Percentiles rank a stretch among this genome's conserved stretches.
Conservation (phyloP, 345 rosid species). For the Citrus glauca region DNA sequence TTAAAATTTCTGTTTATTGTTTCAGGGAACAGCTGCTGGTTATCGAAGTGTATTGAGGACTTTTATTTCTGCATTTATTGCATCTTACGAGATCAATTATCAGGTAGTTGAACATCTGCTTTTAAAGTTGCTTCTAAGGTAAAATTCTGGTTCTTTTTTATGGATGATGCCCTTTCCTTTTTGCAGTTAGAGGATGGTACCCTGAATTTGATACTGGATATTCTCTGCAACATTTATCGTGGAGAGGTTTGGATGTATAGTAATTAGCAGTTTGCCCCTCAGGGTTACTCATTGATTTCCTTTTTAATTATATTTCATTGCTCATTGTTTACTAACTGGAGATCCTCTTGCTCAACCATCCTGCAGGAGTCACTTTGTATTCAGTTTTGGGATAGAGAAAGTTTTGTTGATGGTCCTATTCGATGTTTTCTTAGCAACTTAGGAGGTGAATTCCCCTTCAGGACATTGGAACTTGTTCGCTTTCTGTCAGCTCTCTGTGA, state of each 20-base stretch:
- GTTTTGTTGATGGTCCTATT: slow-evolving; percentile 92
- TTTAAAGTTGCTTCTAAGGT: slow-evolving; percentile 6
- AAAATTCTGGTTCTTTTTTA: slow-evolving; percentile 5
- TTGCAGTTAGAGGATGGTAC: slow-evolving; percentile 68
- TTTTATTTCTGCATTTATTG: slow-evolving; percentile 86
- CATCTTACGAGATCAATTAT: slow-evolving; percentile 83
- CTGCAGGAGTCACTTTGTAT: slow-evolving; percentile 87
- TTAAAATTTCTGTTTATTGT: not conserved
- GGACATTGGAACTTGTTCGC: slow-evolving; percentile 66
- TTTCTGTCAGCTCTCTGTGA: slow-evolving; percentile 84
- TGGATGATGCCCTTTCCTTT: slow-evolving; percentile 16
- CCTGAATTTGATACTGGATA: slow-evolving; percentile 72
- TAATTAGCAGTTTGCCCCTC: slow-evolving; percentile 10
- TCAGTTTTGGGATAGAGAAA: slow-evolving; percentile 95
- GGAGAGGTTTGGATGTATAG: slow-evolving; percentile 67
- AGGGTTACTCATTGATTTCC: slow-evolving; percentile 9
- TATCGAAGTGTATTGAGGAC: slow-evolving; percentile 86
- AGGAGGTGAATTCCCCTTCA: slow-evolving; percentile 87
- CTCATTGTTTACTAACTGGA: slow-evolving; percentile 18
- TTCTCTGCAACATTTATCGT: slow-evolving; percentile 78
- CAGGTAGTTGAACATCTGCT: slow-evolving; percentile 46
- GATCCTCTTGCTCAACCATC: slow-evolving; percentile 19
- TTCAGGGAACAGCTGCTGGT: slow-evolving; percentile 74
- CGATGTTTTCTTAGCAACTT: slow-evolving; percentile 87
- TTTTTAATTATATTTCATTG: not conserved